Evolutionary conservation across 495 filamentous ascomycete genomes (phyloP).

Genomic region (Trichoderma erinaceum): DNA sequence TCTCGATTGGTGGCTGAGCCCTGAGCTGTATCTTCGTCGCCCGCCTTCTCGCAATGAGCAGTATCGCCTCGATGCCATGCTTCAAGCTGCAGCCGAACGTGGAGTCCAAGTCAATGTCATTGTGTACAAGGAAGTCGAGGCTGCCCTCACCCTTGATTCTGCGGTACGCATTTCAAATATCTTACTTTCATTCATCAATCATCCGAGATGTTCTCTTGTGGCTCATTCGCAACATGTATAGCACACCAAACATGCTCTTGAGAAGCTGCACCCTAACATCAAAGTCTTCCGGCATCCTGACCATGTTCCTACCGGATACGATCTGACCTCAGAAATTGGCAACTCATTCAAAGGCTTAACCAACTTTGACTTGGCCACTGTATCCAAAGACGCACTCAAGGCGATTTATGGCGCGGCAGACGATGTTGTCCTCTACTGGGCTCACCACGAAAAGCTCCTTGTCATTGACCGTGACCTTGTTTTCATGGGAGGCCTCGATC

Average conservation of each 20-base stretch:
- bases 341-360: slow-evolving; percentile 37
- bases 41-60: slow-evolving; percentile 75
- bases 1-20: slow-evolving; percentile 89
- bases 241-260: slow-evolving; percentile 80
- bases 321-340: slow-evolving; percentile 34
- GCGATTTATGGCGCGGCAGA: slow-evolving; percentile 73
- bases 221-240: slow-evolving; percentile 18
- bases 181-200: not conserved
- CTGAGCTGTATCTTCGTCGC: slow-evolving; percentile 82
- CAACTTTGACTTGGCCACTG: slow-evolving; percentile 45
- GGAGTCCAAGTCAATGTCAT: slow-evolving; percentile 86
- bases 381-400: slow-evolving; percentile 62
- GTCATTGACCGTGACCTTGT: slow-evolving; percentile 71
- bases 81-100: slow-evolving; percentile 77
- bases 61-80: slow-evolving; percentile 86
- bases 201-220: not conserved
- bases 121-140: slow-evolving; percentile 91
- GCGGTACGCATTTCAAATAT: slow-evolving; percentile 22
- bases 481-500: slow-evolving; percentile 84
- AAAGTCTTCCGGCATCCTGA: slow-evolving; percentile 89
- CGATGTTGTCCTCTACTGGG: slow-evolving; percentile 85
- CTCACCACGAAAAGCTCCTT: slow-evolving; percentile 92
- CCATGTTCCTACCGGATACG: slow-evolving; percentile 68
- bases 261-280: slow-evolving; percentile 79
- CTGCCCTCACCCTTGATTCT: slow-evolving; percentile 80